phyloP scores from a whole-genome alignment of 768 basidiomycete genomes.

The Agrocybe chaxingu region DNA sequence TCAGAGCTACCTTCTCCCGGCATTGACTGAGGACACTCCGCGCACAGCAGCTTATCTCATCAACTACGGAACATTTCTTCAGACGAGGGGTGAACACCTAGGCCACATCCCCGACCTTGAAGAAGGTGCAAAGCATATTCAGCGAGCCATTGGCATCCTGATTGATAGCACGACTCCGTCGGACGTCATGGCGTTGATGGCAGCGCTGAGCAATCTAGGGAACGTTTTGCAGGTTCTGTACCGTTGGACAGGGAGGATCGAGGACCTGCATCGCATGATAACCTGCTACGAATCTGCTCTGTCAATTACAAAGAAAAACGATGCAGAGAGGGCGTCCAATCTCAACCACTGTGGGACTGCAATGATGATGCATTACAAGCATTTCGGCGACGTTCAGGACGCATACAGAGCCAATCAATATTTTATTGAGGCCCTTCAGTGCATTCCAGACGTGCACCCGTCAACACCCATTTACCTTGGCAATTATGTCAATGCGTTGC shows the following conservation, averaged over 20 bases:
- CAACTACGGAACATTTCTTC: conserved; percentile 5
- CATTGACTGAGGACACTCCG: not conserved
- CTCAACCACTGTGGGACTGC: conserved; percentile 1
- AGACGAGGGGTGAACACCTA: not conserved
- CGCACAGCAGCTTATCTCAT: conserved; percentile 1
- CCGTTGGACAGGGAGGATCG: conserved; percentile 1
- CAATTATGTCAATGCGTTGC: not conserved
- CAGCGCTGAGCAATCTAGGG: conserved; percentile 3
- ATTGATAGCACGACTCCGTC: not conserved
- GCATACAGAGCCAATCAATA: not conserved
- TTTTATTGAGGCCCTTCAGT: conserved; percentile 1
- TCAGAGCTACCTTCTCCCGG: conserved; percentile 5
- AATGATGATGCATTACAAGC: conserved; percentile 3
- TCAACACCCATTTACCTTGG: conserved; percentile 3
- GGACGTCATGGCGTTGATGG: not conserved
- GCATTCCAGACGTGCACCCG: conserved; percentile 1
- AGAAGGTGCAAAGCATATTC: not conserved
- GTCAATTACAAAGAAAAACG: not conserved
- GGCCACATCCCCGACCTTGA: conserved; percentile 2
- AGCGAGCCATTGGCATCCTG: conserved; percentile 1
- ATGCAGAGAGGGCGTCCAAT: not conserved
- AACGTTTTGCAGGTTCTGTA: conserved; percentile 1
- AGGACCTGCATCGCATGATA: conserved; percentile 3
- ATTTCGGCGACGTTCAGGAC: conserved; percentile 1
- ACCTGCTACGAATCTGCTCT: conserved; percentile 2